These are phyloP conservation scores for Calonectria ilicicola DNA, from an alignment of 2,329 filamentous ascomycete species.

Conservation along the genomic window DNA sequence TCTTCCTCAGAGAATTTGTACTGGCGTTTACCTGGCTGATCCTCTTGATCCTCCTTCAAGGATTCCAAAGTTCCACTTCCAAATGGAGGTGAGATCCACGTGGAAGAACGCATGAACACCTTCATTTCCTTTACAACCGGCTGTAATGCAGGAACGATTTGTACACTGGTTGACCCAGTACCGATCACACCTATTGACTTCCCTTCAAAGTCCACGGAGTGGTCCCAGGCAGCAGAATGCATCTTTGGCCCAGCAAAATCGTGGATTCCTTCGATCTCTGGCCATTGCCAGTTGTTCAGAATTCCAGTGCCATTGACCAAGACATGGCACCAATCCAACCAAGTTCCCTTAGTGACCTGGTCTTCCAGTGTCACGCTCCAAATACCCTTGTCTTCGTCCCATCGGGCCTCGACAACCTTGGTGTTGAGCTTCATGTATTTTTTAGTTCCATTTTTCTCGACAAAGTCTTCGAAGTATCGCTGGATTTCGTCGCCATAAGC, in stretches of 20 bases:
- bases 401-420: constrained; percentile 54
- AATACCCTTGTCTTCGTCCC: constrained; percentile 55
- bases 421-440: constrained; percentile 58
- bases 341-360: constrained; percentile 30
- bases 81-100: constrained; percentile 42
- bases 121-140: constrained; percentile 42
- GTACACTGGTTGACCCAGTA: constrained; percentile 63
- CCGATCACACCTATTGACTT: constrained; percentile 62
- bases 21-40: constrained; percentile 51
- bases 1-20: constrained; percentile 55
- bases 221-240: constrained; percentile 64
- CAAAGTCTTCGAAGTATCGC: constrained; percentile 56
- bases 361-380: constrained; percentile 50
- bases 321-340: constrained; percentile 57
- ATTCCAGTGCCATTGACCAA: constrained; percentile 62
- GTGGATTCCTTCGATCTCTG: constrained; percentile 61
- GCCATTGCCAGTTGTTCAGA: constrained; percentile 64
- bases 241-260: constrained; percentile 63
- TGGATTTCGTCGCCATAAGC: constrained; percentile 57
- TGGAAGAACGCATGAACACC: constrained; percentile 46
- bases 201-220: constrained; percentile 35
- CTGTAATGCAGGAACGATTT: constrained; percentile 61
- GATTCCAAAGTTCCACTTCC: constrained; percentile 44
- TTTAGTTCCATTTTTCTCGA: constrained; percentile 50
- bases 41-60: constrained; percentile 41